phyloP scores from a whole-genome alignment of 352 stramenopile species.

The Phytopythium montanum region DNA sequence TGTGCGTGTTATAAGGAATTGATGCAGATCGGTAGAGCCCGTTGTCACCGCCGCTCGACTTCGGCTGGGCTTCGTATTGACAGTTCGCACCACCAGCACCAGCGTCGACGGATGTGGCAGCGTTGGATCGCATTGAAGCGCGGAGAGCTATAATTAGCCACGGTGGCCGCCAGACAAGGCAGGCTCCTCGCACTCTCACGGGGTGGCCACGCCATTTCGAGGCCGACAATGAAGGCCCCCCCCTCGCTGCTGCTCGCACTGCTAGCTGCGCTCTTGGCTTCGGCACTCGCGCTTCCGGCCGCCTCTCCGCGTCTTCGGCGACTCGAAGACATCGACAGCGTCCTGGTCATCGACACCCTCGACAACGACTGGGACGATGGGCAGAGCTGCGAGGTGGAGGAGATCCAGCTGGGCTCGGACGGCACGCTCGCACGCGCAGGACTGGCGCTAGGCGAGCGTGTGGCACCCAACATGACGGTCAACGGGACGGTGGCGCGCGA shows the following conservation, averaged over 20 bases:
- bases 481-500: conserved; percentile 50
- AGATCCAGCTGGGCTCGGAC: conserved; percentile 70
- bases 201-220: neutral
- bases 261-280: neutral
- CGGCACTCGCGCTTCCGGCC: neutral
- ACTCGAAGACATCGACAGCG: neutral
- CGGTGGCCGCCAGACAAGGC: neutral
- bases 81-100: no score
- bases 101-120: neutral
- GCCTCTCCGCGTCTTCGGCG: neutral
- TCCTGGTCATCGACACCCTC: neutral
- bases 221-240: neutral
- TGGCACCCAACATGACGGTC: conserved; percentile 62
- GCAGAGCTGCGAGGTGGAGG: conserved; percentile 41
- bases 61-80: no score
- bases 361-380: neutral
- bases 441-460: conserved; percentile 42
- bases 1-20: no score
- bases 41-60: no score
- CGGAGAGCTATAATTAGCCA: neutral
- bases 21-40: no score
- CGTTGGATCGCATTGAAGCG: neutral
- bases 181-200: neutral
- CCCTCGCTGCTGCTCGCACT: neutral
- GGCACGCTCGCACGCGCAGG: conserved; percentile 49